Percentiles rank a stretch among this genome's conserved stretches.
Evolutionary conservation across 2,329 filamentous ascomycete genomes (phyloP).

Genomic region (Talaromyces funiculosus): DNA sequence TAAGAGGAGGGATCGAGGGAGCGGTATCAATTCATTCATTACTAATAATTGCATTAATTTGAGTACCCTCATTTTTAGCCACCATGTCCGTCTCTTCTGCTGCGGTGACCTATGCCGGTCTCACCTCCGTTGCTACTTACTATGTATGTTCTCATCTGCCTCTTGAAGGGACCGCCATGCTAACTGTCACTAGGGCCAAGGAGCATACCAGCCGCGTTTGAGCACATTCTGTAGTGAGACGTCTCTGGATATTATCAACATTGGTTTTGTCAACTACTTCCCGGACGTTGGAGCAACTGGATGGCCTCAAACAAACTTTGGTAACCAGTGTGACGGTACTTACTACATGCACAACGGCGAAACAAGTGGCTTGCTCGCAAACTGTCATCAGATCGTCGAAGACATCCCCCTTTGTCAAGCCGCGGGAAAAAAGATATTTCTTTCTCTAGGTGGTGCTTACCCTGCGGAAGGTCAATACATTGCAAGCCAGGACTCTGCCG

Average conservation of each 20-base stretch:
- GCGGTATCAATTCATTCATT: slow-evolving; percentile 20
- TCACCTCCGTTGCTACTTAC: slow-evolving; percentile 12
- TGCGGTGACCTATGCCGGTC: slow-evolving; percentile 7
- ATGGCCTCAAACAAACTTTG: slow-evolving; percentile 52
- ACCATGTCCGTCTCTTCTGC: not conserved
- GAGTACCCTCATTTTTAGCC: slow-evolving; percentile 26
- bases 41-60: slow-evolving; percentile 31
- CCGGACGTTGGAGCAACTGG: slow-evolving; percentile 42
- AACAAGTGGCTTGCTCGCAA: slow-evolving; percentile 37
- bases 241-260: slow-evolving; percentile 50
- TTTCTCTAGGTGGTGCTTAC: slow-evolving; percentile 42
- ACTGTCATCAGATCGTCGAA: slow-evolving; percentile 41
- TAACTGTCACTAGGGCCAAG: slow-evolving; percentile 50
- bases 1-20: slow-evolving; percentile 22
- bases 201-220: slow-evolving; percentile 44
- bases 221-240: slow-evolving; percentile 48
- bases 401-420: slow-evolving; percentile 43
- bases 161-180: slow-evolving; percentile 45
- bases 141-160: slow-evolving; percentile 20
- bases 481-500: slow-evolving; percentile 33
- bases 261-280: slow-evolving; percentile 53
- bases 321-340: slow-evolving; percentile 47
- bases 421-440: slow-evolving; percentile 41
- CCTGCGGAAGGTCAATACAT: slow-evolving; percentile 40
- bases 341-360: slow-evolving; percentile 34